Evolutionary conservation across 805 yeast genomes (phyloP), one percentile per base, ranked within the genome.

Genomic region (Candida pseudofarinosa): DNA sequence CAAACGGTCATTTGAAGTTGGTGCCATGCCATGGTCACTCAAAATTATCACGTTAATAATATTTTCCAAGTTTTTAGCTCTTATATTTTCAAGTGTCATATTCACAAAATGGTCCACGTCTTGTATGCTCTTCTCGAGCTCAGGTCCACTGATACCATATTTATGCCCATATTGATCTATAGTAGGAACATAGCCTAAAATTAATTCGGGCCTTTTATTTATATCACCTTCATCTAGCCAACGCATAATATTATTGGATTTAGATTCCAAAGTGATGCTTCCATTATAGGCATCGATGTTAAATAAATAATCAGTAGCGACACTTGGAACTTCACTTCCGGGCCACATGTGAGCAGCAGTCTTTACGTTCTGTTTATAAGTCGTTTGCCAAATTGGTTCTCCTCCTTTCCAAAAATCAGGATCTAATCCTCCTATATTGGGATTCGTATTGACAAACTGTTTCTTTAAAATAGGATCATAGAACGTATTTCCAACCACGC

Each of bases 311-410:
- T 30, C 53, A 28, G 59, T 56, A 12, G 65, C 67, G 4, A 63
- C 64, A 55, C 76, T 79, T 19, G 75, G 73, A 5, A 81, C 95
- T 52, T 88, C 96, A 45, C 89, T 80, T 1, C 97, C 97, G 0
- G 97, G 97, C 95, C 95, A 90, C 96, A 88, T 89, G 61, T 89
- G 95, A n/a, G 88, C 83, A 0, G 89, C 95, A 4, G 84, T 63
- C 3, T 66, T 65, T 2, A 83, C 74, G 4, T 81, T 83, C 45
- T 85, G 85, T 15, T 60, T 59, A 20, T 69, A 69, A 0, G 91
- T 88, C 1, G 95, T 86, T 26, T 74, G 65, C 97, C 97, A 90
- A 16, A 90, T 55, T 0, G 97, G 93, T 58, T 87, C 93, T 18
- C 96, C 96, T 18, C 89, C 91, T 35, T 52, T 57, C 95, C 96